Percentiles rank a stretch among this genome's conserved stretches.
These are phyloP conservation scores for Neofusicoccum sp. DNA, from an alignment of 2,329 filamentous ascomycete genomes.

Conservation along the genomic window DNA sequence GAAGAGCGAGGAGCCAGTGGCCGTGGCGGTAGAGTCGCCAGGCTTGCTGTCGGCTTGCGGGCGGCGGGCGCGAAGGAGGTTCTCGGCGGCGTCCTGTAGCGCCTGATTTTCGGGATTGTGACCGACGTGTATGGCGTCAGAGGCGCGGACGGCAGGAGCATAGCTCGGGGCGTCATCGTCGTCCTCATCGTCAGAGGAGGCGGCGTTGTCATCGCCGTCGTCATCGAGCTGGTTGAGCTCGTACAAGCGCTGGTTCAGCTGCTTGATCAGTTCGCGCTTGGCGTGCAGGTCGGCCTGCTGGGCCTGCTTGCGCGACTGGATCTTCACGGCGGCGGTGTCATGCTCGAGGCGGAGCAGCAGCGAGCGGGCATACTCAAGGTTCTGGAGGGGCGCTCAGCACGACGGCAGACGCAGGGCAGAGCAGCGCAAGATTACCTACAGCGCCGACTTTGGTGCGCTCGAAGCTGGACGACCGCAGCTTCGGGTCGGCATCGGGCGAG, in stretches of 20 bases:
- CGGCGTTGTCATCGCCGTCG: constrained; percentile 34
- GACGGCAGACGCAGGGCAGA: background rate
- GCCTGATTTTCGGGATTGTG: constrained; percentile 30
- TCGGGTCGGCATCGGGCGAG: constrained; percentile 58
- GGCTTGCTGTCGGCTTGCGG: constrained; percentile 24
- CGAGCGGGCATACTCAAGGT: constrained; percentile 68
- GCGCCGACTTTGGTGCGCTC: constrained; percentile 61
- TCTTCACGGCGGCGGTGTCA: constrained; percentile 60
- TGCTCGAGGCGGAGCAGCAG: constrained; percentile 71
- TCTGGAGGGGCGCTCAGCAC: constrained; percentile 45
- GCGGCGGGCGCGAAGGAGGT: constrained; percentile 32
- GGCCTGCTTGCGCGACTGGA: constrained; percentile 58
- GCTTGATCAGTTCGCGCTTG: constrained; percentile 66
- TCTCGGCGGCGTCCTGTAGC: constrained; percentile 34
- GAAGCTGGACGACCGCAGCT: constrained; percentile 61
- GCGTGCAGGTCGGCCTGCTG: constrained; percentile 62
- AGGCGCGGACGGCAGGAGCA: constrained; percentile 36
- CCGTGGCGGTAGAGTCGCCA: constrained; percentile 13
- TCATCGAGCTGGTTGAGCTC: constrained; percentile 63
- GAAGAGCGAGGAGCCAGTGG: constrained; percentile 21
- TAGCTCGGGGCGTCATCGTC: constrained; percentile 44
- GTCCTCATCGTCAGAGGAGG: constrained; percentile 39
- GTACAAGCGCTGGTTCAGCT: constrained; percentile 63
- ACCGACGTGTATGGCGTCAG: constrained; percentile 33
- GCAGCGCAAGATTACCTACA: constrained; percentile 39